These are phyloP conservation scores for Ceratocystis albifundus DNA, from an alignment of 2,329 filamentous ascomycete genomes.

Conservation along the genomic window DNA sequence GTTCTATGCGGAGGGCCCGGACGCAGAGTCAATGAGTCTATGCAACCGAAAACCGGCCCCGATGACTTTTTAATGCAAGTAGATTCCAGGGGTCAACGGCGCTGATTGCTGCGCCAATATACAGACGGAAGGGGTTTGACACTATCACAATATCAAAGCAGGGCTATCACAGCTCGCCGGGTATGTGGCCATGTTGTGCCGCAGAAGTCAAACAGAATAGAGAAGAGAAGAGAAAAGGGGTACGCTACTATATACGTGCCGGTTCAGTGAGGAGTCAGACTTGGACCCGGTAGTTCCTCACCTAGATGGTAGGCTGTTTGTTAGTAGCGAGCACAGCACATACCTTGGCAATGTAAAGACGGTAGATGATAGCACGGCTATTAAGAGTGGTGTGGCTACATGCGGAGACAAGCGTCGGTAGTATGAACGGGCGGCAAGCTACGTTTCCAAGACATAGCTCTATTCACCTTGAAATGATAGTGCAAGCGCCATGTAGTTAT, in stretches of 20 bases:
- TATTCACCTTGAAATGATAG: background rate
- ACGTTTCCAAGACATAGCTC: background rate
- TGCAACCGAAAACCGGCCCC: background rate
- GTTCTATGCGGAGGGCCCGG: slow-evolving; percentile 15
- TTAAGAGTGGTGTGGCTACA: slow-evolving; percentile 36
- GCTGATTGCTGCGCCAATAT: slow-evolving; percentile 26
- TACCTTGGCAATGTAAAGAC: slow-evolving; percentile 30
- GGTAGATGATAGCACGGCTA: slow-evolving; percentile 36
- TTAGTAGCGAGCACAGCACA: slow-evolving; percentile 24
- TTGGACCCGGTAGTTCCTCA: slow-evolving; percentile 27
- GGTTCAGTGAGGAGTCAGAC: slow-evolving; percentile 25
- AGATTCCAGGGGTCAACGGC: slow-evolving; percentile 31
- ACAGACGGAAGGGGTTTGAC: slow-evolving; percentile 26
- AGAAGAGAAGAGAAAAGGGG: background rate
- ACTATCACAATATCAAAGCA: slow-evolving; percentile 24
- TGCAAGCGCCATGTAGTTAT: slow-evolving; percentile 29
- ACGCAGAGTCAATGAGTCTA: slow-evolving; percentile 10
- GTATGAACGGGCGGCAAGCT: slow-evolving; percentile 29
- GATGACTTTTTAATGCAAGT: slow-evolving; percentile 14
- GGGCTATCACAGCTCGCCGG: slow-evolving; percentile 23
- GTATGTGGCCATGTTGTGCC: slow-evolving; percentile 21
- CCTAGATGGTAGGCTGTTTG: slow-evolving; percentile 23
- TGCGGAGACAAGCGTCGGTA: slow-evolving; percentile 32
- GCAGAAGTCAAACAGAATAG: background rate
- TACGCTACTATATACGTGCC: background rate